Base-by-base conservation (phyloP, 495 filamentous ascomycete genomes). In the Hypoxylon intermedium region DNA sequence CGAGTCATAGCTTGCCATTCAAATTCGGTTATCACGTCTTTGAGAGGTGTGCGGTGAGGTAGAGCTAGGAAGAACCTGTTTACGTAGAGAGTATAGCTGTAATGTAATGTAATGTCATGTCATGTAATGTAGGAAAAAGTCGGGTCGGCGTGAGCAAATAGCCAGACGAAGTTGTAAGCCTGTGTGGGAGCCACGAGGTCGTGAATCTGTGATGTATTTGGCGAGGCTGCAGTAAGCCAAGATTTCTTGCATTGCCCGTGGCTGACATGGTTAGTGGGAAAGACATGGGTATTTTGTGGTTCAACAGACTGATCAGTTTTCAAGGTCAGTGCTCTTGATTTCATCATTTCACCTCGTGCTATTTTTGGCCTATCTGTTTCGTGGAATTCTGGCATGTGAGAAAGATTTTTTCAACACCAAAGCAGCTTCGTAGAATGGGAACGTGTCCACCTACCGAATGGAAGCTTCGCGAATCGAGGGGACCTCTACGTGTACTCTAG, bases 221-320 rank as follows among this genome's bases (percentile, higher is more conserved):
- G 42, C 45, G 63, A 67, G 63, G 63, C 63, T 67, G 58, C 63
- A 62, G 63, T 33, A 42, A 67, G 63, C 63, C 63, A 67, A 67
- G 63, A 67, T 67, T 67, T 60, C 53, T 38, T 67, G 57, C 63
- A 49, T 62, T 23, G 28, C 21, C 11, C 31, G 58, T 65, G 62
- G 62, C 52, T 61, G 50, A 53, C 41, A 52, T 41, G 42, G 31
- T 45, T 20, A 48, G 40, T 40, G 48, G 41, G 31, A 40, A 26
- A 49, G 53, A 62, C 57, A 58, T 47, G 57, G 46, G 46, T 56
- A 12, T 41, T 50, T 51, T 42, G 7, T 42, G 45, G 31, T 53
- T 41, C 15, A 11, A 34, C 34, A 15, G 49, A 53, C 30, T 48
- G 53, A 54, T 56, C 52, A 54, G 7, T 26, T 53, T 38, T 38